Evolutionary conservation across 2,329 filamentous ascomycete genomes (phyloP), one percentile per base, ranked within the genome.

Genomic region (Stachybotrys echinatus): DNA sequence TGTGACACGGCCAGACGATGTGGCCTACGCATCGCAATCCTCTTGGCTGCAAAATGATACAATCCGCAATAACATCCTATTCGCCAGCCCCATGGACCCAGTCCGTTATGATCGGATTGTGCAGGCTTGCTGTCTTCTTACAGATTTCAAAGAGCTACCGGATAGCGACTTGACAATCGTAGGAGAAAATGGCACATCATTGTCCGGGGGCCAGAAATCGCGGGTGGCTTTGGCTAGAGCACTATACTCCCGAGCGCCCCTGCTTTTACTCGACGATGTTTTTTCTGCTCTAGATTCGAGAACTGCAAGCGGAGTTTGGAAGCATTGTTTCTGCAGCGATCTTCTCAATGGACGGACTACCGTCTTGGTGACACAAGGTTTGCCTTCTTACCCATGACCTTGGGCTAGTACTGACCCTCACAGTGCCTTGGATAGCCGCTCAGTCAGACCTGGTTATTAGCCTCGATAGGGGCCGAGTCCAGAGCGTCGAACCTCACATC

Each of bases 261-360:
- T 82, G 2, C 65, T 83, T 20, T 65, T 84, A 1, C 71, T 84
- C 1, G 80, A 84, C 53, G 80, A 84, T 51, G 72, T 83, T 3
- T 80, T 84, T 54, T 79, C 80, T 1, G 80, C 80, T 0, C 67
- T 84, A 1, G 80, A 84, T 55, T 73, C 80, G 18, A 80, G 80
- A 55, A 84, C 81, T 0, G 74, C 77, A 1, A 75, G 76, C 17
- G 67, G 71, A 3, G 69, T 84, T 2, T 83, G 79, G 74, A 73
- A 79, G 50, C 68, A 74, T 49, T 81, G 77, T 55, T 83, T 84
- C 57, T 81, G 79, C 51, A 69, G 73, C 44, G 76, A 80, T 45
- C 58, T 84, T 22, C 68, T 84, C 10, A 68, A 68, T 19, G 77
- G 74, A 8, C 69, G 80, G 23, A 84, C 80, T 2, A 71, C 75